Conservation (phyloP, 2,329 filamentous ascomycete genomes). For the Dactylonectria macrodidyma region DNA sequence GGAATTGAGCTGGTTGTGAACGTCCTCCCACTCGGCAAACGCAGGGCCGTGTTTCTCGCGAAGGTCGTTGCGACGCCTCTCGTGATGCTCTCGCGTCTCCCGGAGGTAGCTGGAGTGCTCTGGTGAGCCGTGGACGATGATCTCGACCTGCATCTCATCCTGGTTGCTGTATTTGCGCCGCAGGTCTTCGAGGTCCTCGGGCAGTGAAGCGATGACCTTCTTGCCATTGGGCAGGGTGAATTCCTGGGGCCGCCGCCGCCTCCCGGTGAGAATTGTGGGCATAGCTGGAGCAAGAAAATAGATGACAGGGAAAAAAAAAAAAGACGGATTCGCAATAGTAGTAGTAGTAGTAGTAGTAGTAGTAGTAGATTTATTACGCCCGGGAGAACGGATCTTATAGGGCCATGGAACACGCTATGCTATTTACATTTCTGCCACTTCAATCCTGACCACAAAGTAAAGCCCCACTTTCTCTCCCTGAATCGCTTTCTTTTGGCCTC, state of each 20-base stretch:
- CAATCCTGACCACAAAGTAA: no score
- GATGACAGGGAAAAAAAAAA: not conserved
- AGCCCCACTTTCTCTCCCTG: no score
- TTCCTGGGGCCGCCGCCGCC: conserved; percentile 62
- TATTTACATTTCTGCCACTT: no score
- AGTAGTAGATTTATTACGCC: no score
- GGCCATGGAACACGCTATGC: no score
- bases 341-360: no score
- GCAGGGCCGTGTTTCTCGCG: conserved; percentile 64
- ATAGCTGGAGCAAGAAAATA: conserved; percentile 24
- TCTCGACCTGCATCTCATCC: conserved; percentile 61
- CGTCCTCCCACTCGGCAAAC: conserved; percentile 70
- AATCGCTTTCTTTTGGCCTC: no score
- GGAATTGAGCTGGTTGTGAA: conserved; percentile 66
- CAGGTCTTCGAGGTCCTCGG: conserved; percentile 67
- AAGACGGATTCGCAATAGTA: no score
- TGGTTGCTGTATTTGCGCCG: conserved; percentile 58
- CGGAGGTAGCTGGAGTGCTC: conserved; percentile 64
- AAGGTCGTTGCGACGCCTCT: conserved; percentile 61
- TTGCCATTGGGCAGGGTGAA: conserved; percentile 70
- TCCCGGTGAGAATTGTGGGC: conserved; percentile 41
- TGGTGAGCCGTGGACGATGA: conserved; percentile 70
- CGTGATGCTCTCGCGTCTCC: conserved; percentile 68
- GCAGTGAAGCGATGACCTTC: conserved; percentile 69
- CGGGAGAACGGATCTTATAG: no score